Conservation (phyloP, 495 filamentous ascomycete genomes). For the Penicillium canescens region DNA sequence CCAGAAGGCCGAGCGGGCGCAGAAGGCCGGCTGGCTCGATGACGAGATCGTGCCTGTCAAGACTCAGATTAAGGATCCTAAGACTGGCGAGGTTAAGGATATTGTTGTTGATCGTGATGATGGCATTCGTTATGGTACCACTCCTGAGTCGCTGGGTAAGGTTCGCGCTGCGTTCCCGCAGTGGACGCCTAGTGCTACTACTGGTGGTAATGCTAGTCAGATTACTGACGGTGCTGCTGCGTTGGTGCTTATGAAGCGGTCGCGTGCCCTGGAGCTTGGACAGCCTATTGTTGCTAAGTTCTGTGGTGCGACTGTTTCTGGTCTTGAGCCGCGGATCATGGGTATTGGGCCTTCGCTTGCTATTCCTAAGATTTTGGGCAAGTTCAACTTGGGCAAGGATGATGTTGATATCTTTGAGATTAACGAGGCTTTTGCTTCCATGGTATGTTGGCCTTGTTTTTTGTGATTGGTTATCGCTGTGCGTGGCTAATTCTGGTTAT, state of each 20-base stretch:
- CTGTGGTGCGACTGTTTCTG: conserved; percentile 82
- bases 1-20: conserved; percentile 80
- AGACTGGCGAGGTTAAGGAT: conserved; percentile 74
- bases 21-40: conserved; percentile 87
- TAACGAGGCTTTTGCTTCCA: conserved; percentile 95
- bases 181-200: conserved; percentile 80
- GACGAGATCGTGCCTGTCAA: conserved; percentile 91
- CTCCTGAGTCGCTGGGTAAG: conserved; percentile 75
- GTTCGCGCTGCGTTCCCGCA: conserved; percentile 87
- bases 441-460: conserved; percentile 53
- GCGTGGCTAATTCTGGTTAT: conserved; percentile 6
- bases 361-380: conserved; percentile 86
- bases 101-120: conserved; percentile 84
- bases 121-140: conserved; percentile 87
- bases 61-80: conserved; percentile 76
- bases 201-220: conserved; percentile 90
- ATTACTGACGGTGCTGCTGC: conserved; percentile 94
- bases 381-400: conserved; percentile 72
- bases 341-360: conserved; percentile 91
- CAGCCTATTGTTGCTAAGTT: conserved; percentile 93
- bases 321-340: conserved; percentile 91
- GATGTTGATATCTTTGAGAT: conserved; percentile 91
- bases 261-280: conserved; percentile 75
- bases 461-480: background rate
- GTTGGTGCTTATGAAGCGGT: conserved; percentile 89